Conservation (phyloP, 768 basidiomycete genomes). For the Leccinum disarticulatum region DNA sequence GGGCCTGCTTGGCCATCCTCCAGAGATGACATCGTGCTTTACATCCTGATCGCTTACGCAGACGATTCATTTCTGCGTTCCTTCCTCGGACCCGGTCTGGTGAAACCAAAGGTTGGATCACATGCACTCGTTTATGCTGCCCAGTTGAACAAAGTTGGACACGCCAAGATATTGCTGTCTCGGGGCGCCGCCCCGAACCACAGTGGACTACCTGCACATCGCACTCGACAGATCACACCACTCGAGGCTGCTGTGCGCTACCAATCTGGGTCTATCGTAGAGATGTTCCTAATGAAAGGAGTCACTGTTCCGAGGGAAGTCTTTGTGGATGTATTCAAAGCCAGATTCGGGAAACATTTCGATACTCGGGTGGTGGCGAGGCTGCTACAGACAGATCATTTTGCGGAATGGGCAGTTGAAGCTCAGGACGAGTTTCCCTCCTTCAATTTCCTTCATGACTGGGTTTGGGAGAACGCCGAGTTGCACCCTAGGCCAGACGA, state of each 20-base stretch:
- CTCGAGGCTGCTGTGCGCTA: background rate
- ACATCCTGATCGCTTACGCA: background rate
- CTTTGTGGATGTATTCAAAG: background rate
- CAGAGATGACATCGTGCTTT: conserved; percentile 3
- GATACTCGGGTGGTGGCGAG: background rate
- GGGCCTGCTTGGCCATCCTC: background rate
- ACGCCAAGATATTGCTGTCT: background rate
- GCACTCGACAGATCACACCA: background rate
- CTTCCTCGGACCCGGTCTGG: background rate
- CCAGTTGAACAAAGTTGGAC: background rate
- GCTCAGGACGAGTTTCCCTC: background rate
- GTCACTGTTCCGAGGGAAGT: background rate
- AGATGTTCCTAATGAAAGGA: background rate
- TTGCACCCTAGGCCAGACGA: background rate
- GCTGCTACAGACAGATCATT: background rate
- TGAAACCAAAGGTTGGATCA: background rate
- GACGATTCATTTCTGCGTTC: background rate
- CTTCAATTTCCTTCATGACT: background rate
- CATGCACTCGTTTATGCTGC: background rate
- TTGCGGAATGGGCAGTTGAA: background rate
- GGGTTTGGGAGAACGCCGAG: background rate
- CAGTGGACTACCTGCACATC: background rate
- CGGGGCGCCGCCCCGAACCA: background rate
- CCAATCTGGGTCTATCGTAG: background rate
- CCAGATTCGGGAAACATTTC: background rate